Evolutionary conservation across 1,139 yeast species (phyloP), one percentile per base, ranked within the genome.

Genomic region (Hansenula lynferdii): DNA sequence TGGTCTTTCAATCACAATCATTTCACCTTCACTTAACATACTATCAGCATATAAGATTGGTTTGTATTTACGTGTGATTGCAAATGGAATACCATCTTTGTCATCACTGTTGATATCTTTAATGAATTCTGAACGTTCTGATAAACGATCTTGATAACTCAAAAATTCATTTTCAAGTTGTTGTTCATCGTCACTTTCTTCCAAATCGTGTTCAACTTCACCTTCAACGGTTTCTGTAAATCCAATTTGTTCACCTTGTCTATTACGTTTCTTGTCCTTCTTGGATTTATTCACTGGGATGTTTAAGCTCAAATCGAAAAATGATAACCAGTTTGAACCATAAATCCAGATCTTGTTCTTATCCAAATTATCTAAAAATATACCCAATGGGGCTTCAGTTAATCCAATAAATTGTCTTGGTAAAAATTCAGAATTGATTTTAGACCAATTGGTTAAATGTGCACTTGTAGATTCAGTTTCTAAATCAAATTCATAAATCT

Each of bases 251-350:
- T 75, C 62, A 11, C 87, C 86, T 53, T 82, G 85, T 50, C 83
- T 75, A 42, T 64, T 67, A 64, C 85, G 77, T 62, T 82, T 81
- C 56, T 71, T 75, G 9, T 73, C 62, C 49, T 65, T 64, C 27
- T 41, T 61, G 22, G 56, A 49, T 61, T 58, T 40, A 62, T 53
- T 61, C 8, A 60, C 51, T 20, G 87, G 85, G 39, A 82, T 64
- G 50, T 82, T 78, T 41, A 70, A 59, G n/a, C 71, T 60, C 45
- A 85, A 65, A 57, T 90, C 92, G 38, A 92, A 73, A 56, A 74
- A 85, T 8, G 84, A 75, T 17, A 90, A 57, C 95, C 96, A 92
- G 37, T 76, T 75, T n/a, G 85, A 72, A 3, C 97, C 96, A 75
- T 85, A 89, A 17, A 89, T 61, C 97, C 97, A 90, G 21, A 84